phyloP scores from a whole-genome alignment of 2,329 filamentous ascomycete genomes.

The Talaromyces amestolkiae region DNA sequence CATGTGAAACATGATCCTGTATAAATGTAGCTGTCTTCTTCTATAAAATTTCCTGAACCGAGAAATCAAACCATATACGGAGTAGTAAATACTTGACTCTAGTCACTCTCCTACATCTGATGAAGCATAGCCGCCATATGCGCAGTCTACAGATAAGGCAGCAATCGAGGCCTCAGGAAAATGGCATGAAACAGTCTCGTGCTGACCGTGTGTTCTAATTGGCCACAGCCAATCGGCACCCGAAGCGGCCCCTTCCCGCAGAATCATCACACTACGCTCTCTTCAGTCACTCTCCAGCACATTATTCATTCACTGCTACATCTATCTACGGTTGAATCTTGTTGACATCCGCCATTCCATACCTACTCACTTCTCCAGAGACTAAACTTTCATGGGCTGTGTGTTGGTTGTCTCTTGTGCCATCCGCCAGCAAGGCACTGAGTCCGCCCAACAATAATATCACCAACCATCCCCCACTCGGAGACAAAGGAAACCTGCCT shows the following conservation, averaged over 20 bases:
- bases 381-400: neutral
- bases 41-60: neutral
- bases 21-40: neutral
- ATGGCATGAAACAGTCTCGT: slow-evolving; percentile 5
- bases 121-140: slow-evolving; percentile 4
- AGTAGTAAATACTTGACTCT: neutral
- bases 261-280: slow-evolving; percentile 7
- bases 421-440: slow-evolving; percentile 20
- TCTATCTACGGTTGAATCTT: neutral
- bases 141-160: neutral
- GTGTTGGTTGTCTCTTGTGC: slow-evolving; percentile 16
- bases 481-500: neutral
- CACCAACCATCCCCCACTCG: slow-evolving; percentile 11
- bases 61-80: neutral
- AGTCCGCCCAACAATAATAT: slow-evolving; percentile 5
- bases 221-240: neutral
- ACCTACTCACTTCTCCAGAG: no score
- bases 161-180: neutral
- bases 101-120: neutral
- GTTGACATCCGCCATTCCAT: neutral
- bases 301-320: neutral
- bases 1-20: neutral
- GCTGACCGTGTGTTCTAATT: neutral
- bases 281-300: neutral
- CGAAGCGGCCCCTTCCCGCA: slow-evolving; percentile 7